These are phyloP conservation scores for Clathrus columnatus DNA, from an alignment of 768 basidiomycete species.

Conservation along the genomic window DNA sequence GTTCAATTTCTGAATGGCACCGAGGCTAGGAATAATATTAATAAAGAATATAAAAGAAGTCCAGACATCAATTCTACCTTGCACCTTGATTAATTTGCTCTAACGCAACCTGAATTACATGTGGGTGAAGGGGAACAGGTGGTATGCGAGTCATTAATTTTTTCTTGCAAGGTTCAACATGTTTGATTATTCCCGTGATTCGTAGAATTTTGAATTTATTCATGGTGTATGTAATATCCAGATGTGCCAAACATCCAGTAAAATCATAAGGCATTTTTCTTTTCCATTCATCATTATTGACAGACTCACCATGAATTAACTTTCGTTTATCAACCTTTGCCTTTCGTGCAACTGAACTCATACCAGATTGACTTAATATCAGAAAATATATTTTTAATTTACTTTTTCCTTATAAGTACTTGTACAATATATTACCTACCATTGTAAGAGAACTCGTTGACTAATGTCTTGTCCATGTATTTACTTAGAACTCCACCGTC, in stretches of 20 bases:
- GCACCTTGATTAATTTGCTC: neutral
- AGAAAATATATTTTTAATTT: no score
- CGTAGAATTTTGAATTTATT: slow-evolving; percentile 12
- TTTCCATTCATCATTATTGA: neutral
- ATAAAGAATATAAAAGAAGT: no score
- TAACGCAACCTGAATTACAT: slow-evolving; percentile 19
- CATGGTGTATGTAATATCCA: slow-evolving; percentile 20
- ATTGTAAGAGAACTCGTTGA: slow-evolving; percentile 1
- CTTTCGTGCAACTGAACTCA: neutral
- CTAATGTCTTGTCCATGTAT: no score
- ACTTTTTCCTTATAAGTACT: neutral
- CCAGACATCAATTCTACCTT: neutral
- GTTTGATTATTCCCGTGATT: slow-evolving; percentile 21
- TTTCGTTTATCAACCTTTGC: neutral
- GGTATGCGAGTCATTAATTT: slow-evolving; percentile 18
- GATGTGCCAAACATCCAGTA: slow-evolving; percentile 29
- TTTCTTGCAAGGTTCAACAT: slow-evolving; percentile 21
- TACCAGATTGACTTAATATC: neutral
- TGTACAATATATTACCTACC: neutral
- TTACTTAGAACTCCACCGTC: slow-evolving; percentile 35
- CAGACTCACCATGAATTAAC: neutral
- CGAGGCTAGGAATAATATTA: neutral
- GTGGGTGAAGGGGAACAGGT: slow-evolving; percentile 25
- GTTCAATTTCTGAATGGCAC: slow-evolving; percentile 15
- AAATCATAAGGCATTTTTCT: slow-evolving; percentile 12